Evolutionary conservation across 2,329 filamentous ascomycete genomes (phyloP).

Genomic region (Cercospora zeina): DNA sequence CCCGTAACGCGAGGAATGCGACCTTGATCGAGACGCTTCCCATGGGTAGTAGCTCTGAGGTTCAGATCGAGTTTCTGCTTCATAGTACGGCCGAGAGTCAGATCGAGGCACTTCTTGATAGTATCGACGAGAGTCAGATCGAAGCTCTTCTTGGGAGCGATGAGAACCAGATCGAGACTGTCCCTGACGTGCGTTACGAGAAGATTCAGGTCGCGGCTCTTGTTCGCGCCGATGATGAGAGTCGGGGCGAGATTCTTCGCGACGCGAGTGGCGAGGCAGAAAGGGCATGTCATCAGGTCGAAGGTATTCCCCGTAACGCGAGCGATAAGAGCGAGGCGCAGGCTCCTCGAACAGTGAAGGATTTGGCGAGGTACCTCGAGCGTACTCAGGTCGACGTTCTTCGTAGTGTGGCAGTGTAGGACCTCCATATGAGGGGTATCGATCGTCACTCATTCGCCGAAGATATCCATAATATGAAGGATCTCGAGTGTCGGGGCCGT

Average conservation of each 20-base stretch:
- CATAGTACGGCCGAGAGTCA: neutral
- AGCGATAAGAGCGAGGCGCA: neutral
- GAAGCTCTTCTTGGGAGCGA: neutral
- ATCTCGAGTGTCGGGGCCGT: neutral
- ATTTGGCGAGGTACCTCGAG: neutral
- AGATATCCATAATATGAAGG: neutral
- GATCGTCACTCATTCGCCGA: neutral
- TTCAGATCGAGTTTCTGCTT: neutral
- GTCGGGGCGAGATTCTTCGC: neutral
- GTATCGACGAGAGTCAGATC: too few species aligned
- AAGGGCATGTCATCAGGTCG: neutral
- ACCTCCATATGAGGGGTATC: neutral
- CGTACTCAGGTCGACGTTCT: conserved; percentile 1
- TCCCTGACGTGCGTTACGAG: neutral
- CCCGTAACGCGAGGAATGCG: neutral
- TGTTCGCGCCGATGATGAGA: neutral
- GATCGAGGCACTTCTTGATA: neutral
- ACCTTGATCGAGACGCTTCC: neutral
- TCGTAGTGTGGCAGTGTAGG: conserved; percentile 3
- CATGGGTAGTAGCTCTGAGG: neutral
- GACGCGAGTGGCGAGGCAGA: neutral
- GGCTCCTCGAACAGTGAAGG: neutral
- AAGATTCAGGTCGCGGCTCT: neutral
- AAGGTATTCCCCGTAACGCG: neutral
- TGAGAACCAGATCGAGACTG: neutral